Base-by-base conservation (phyloP, 129 eudicot species). In the Logfia minima region DNA sequence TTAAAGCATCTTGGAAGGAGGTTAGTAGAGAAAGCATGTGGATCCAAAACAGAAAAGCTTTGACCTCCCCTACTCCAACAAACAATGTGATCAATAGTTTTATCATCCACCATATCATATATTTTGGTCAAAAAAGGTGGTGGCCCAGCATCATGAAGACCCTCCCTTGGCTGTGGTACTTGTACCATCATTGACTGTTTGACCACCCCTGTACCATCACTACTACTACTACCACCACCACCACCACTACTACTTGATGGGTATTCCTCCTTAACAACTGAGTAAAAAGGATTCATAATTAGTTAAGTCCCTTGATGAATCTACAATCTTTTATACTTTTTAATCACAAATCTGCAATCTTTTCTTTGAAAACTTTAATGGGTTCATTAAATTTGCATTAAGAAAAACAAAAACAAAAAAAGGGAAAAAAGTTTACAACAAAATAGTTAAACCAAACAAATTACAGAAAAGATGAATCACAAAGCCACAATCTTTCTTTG, bases 21-120 rank as follows among this genome's bases (percentile, higher is more conserved):
- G 76, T 68, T 83, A 41, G 89, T 85, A 48, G 98, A 83, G 23
- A 94, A 89, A 29, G 92, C 90, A 61, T 89, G 90, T 23, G 97
- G 96, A 83, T 94, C 98, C 96, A 87, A 80, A 0, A 94, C 97
- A 52, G 81, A 92, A 80, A 94, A 94, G 83, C 97, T 94, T 14
- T 91, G 98, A 59, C 98, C 98, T 11, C 89, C 93, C 85, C 97
- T 87, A 77, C 82, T 91, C 98, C 98, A 91, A 34, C 87, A 84
- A 22, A 94, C 82, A 59, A 91, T 77, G 16, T 68, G 74, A 72
- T 87, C 88, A n/a, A 83, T 84, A 22, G 53, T 82, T 76, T 71
- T 79, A 74, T 94, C 97, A 68, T 94, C 97, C 83, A 94, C 93
- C 93, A 94, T 91, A 24, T 94, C 98, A 80, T 70, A 94, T 18